phyloP scores from a whole-genome alignment of 305 asterid genomes.

The Fraxinus velutina region DNA sequence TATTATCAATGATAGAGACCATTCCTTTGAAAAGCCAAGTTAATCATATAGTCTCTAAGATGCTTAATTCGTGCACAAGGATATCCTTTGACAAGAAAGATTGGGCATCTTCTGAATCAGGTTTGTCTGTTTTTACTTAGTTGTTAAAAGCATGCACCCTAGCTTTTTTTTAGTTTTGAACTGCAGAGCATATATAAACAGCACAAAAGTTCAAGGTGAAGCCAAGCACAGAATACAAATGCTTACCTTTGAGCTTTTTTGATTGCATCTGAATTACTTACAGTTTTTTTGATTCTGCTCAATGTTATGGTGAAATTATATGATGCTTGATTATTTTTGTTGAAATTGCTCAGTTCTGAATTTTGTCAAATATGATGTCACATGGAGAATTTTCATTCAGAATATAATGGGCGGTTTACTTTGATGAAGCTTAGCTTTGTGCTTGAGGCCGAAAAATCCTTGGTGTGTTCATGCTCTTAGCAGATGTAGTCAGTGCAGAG shows the following conservation, averaged over 20 bases:
- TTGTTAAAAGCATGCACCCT: neutral
- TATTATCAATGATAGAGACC: conserved; percentile 50
- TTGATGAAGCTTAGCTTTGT: neutral
- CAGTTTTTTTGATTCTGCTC: neutral
- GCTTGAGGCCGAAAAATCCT: neutral
- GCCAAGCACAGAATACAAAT: neutral
- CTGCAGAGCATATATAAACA: neutral
- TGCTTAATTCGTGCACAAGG: conserved; percentile 45
- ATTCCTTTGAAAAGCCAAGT: conserved; percentile 57
- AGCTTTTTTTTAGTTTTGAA: neutral
- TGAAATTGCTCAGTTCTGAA: neutral
- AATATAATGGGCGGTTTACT: neutral
- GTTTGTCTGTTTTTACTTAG: conserved; percentile 34
- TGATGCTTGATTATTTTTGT: neutral
- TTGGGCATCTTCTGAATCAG: conserved; percentile 43
- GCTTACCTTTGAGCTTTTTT: neutral
- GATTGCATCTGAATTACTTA: neutral
- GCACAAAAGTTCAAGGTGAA: neutral
- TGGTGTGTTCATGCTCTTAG: neutral
- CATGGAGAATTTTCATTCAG: neutral
- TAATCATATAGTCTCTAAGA: conserved; percentile 44
- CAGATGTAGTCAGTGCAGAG: neutral
- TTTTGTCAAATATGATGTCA: neutral
- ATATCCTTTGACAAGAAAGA: conserved; percentile 42
- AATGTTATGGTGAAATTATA: neutral